phyloP scores from a whole-genome alignment of 164 flowering plant species.

The Hamamelis virginiana region DNA sequence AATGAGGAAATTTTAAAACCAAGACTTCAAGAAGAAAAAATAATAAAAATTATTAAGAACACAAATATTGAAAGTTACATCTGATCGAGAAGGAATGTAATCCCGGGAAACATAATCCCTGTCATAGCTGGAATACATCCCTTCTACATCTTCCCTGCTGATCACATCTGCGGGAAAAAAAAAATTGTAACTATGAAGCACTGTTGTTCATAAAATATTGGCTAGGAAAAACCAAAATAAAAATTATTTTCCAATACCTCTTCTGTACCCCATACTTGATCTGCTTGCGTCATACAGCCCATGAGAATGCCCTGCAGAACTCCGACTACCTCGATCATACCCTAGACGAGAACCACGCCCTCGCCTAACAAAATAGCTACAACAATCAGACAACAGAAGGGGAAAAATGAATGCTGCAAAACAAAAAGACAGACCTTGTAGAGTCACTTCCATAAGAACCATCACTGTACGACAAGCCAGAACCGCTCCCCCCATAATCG shows the following conservation, averaged over 20 bases:
- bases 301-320: conserved; percentile 22
- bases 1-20: neutral
- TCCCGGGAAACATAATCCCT: conserved; percentile 24
- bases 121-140: conserved; percentile 19
- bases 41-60: neutral
- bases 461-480: conserved; percentile 11
- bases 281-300: conserved; percentile 19
- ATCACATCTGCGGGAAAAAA: conserved; percentile 16
- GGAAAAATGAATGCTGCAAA: neutral
- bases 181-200: neutral
- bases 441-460: conserved; percentile 22
- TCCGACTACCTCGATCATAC: conserved; percentile 18
- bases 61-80: conserved; percentile 13
- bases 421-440: conserved; percentile 20
- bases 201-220: neutral
- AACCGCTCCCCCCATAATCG: conserved; percentile 18
- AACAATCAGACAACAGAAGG: conserved; percentile 3
- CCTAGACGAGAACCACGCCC: conserved; percentile 20
- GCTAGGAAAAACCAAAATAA: neutral
- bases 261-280: conserved; percentile 25
- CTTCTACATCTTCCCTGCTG: conserved; percentile 19
- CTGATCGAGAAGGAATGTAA: conserved; percentile 12
- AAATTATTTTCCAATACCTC: conserved; percentile 20
- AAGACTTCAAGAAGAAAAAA: neutral
- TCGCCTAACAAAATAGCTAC: conserved; percentile 9